A percentile compares a stretch with the other conserved stretches of the same genome.
Conservation (phyloP, 2,329 filamentous ascomycete genomes). For the Graphilbum fragrans region DNA sequence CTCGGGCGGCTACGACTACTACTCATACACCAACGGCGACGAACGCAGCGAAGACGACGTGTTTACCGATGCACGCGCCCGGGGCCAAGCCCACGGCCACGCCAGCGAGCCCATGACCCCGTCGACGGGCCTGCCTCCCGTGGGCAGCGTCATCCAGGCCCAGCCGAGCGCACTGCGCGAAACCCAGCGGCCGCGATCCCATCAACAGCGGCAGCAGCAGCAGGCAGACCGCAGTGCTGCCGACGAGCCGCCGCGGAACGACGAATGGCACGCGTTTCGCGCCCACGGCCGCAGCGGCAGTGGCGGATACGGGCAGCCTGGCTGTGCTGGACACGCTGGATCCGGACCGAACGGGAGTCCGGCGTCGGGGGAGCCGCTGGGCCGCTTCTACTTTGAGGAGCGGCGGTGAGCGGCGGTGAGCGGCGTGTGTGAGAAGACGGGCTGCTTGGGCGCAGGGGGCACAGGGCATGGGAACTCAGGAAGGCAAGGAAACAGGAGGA, state of each 20-base stretch:
- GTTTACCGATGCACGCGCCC: slow-evolving; percentile 4
- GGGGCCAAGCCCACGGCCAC: slow-evolving; percentile 27
- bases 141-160: slow-evolving; percentile 16
- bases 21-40: too few species aligned
- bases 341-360: slow-evolving; percentile 2
- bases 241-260: not conserved
- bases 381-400: not conserved
- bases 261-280: not conserved
- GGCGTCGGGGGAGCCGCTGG: slow-evolving; percentile 11
- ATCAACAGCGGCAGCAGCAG: slow-evolving; percentile 17
- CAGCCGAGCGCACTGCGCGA: slow-evolving; percentile 25
- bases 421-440: too few species aligned
- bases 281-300: slow-evolving; percentile 4
- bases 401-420: not conserved
- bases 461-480: too few species aligned
- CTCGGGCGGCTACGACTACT: too few species aligned
- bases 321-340: not conserved
- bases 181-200: slow-evolving; percentile 17
- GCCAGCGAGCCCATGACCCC: slow-evolving; percentile 54
- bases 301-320: not conserved
- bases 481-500: too few species aligned
- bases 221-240: slow-evolving; percentile 7
- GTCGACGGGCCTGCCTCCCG: not conserved
- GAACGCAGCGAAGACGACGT: slow-evolving; percentile 13
- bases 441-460: too few species aligned